Evolutionary conservation across 495 filamentous ascomycete genomes (phyloP).

Genomic region (Penicillium arizonense): DNA sequence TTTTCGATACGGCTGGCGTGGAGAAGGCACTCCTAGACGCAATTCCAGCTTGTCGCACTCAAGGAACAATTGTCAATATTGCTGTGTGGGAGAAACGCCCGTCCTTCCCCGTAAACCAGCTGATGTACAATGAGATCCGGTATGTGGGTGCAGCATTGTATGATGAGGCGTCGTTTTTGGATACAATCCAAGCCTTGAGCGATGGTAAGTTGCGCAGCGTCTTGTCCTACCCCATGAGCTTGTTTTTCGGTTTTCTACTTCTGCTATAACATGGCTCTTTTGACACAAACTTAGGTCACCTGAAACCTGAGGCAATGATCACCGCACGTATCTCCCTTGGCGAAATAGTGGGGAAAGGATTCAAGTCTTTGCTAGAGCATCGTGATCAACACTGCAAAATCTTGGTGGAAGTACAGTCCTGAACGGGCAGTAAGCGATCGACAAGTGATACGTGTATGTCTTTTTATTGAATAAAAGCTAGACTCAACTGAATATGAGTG

Average conservation of each 20-base stretch:
- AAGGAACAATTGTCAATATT: constrained; percentile 61
- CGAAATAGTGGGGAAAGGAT: constrained; percentile 56
- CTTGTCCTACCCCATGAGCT: not conserved
- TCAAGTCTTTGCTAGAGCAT: constrained; percentile 53
- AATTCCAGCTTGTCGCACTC: constrained; percentile 44
- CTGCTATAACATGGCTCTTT: not conserved
- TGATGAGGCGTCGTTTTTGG: constrained; percentile 51
- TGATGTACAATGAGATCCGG: constrained; percentile 46
- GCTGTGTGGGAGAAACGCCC: constrained; percentile 59
- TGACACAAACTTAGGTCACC: constrained; percentile 32
- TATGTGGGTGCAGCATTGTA: constrained; percentile 54
- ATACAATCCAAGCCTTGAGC: constrained; percentile 53
- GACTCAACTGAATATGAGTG: too few species aligned
- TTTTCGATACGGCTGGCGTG: constrained; percentile 60
- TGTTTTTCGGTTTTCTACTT: too few species aligned
- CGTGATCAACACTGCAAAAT: constrained; percentile 52
- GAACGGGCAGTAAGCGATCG: too few species aligned
- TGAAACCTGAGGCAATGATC: constrained; percentile 59
- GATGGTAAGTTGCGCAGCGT: constrained; percentile 28
- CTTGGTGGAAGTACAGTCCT: constrained; percentile 23
- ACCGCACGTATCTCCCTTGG: constrained; percentile 52
- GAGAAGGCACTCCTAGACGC: constrained; percentile 49
- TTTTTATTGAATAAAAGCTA: too few species aligned
- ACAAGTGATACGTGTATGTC: too few species aligned
- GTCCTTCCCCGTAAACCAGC: constrained; percentile 44